These are phyloP conservation scores for Calonectria leucothoes DNA, from an alignment of 2,329 filamentous ascomycete species.

Conservation along the genomic window DNA sequence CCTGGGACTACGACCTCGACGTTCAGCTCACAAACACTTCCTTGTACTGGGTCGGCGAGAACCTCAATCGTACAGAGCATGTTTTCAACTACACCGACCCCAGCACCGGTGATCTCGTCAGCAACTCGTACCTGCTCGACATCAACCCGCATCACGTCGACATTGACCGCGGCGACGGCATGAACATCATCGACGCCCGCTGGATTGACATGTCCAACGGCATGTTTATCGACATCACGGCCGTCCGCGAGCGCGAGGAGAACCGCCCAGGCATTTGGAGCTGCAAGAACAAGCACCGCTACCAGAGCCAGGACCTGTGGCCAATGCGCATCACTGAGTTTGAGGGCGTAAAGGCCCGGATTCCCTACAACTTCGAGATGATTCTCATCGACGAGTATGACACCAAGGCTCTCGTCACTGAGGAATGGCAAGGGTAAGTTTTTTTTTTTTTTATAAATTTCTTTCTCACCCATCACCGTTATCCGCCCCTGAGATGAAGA, in stretches of 20 bases:
- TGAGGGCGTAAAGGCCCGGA: constrained; percentile 76
- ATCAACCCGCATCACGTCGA: constrained; percentile 78
- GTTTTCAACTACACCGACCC: constrained; percentile 61
- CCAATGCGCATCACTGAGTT: constrained; percentile 80
- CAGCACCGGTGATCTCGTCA: constrained; percentile 52
- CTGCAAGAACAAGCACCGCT: constrained; percentile 85
- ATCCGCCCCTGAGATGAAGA: not conserved
- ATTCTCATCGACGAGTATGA: constrained; percentile 76
- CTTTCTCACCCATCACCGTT: not conserved
- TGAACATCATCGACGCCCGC: constrained; percentile 85
- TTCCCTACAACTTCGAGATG: constrained; percentile 77
- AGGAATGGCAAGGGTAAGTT: constrained; percentile 71
- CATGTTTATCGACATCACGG: constrained; percentile 87
- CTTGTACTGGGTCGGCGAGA: constrained; percentile 71
- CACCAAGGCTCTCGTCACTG: constrained; percentile 68
- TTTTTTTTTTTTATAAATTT: constrained; percentile 1
- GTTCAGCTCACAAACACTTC: constrained; percentile 80
- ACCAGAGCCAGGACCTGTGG: constrained; percentile 77
- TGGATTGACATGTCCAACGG: constrained; percentile 84
- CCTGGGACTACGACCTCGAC: constrained; percentile 88
- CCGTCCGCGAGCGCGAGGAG: constrained; percentile 74
- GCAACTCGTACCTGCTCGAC: constrained; percentile 75
- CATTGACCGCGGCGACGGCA: constrained; percentile 71
- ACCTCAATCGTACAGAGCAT: constrained; percentile 77
- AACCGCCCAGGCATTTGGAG: constrained; percentile 74